These are phyloP conservation scores for Teunomyces lycoperdinae DNA, from an alignment of 805 yeast genomes.

Conservation along the genomic window DNA sequence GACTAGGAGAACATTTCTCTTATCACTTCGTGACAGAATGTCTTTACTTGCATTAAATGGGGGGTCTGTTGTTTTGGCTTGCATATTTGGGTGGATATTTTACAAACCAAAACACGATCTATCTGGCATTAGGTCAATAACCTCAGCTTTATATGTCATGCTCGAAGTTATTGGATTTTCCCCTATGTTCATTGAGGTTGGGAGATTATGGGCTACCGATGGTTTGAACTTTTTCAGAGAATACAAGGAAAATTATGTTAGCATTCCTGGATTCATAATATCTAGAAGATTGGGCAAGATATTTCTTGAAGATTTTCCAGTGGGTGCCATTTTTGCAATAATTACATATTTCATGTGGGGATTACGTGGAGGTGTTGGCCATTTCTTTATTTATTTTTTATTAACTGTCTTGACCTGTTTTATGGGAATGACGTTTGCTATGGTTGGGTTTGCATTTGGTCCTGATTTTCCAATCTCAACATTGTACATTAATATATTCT, in stretches of 20 bases:
- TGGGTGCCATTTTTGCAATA: conserved; percentile 17
- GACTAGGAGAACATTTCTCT: conserved; percentile 17
- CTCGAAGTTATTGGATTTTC: conserved; percentile 24
- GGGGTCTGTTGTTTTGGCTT: conserved; percentile 18
- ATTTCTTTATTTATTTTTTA: conserved; percentile 62
- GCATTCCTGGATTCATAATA: conserved; percentile 20
- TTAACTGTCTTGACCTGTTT: conserved; percentile 55
- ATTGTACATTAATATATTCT: conserved; percentile 58
- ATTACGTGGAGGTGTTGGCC: conserved; percentile 19
- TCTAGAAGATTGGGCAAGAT: conserved; percentile 23
- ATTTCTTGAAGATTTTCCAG: conserved; percentile 22
- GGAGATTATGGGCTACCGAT: conserved; percentile 22
- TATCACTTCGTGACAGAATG: conserved; percentile 17
- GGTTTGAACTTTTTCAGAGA: conserved; percentile 23
- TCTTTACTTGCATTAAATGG: conserved; percentile 20
- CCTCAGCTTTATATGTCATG: conserved; percentile 19
- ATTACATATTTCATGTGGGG: conserved; percentile 29
- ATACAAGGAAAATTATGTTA: conserved; percentile 22
- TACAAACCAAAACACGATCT: conserved; percentile 17
- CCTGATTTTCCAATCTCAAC: conserved; percentile 63
- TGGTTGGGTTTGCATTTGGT: conserved; percentile 51
- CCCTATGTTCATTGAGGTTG: conserved; percentile 22
- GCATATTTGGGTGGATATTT: conserved; percentile 23
- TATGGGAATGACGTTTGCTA: conserved; percentile 55
- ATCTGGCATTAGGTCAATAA: conserved; percentile 22